These are phyloP conservation scores for Saccharomyces pastorianus DNA, from an alignment of 1,139 yeast genomes.

Conservation along the genomic window DNA sequence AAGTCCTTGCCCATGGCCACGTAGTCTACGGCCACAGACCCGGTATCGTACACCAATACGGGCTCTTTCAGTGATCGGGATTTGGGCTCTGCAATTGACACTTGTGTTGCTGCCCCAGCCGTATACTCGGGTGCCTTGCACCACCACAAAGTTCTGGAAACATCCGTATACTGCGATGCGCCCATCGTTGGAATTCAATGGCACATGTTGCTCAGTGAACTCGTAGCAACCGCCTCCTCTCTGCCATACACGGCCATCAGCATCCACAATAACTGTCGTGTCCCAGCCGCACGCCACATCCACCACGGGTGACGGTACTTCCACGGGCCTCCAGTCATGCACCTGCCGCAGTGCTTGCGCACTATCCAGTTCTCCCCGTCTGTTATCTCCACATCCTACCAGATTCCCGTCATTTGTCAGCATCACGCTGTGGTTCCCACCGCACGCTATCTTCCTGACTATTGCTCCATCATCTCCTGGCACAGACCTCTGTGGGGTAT, in stretches of 20 bases:
- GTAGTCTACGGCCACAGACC: conserved; percentile 7
- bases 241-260: neutral
- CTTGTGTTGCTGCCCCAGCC: conserved; percentile 82
- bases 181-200: neutral
- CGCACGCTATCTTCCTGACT: conserved; percentile 45
- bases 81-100: conserved; percentile 49
- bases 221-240: neutral
- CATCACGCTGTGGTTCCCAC: conserved; percentile 81
- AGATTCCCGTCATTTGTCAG: conserved; percentile 46
- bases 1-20: conserved; percentile 30
- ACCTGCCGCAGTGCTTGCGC: conserved; percentile 6
- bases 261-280: conserved; percentile 45
- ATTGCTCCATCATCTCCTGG: conserved; percentile 25
- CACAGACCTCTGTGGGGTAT: conserved; percentile 18
- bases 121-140: conserved; percentile 39
- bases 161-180: conserved; percentile 14
- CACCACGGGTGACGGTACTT: conserved; percentile 18
- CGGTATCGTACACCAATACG: conserved; percentile 12
- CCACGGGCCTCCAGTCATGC: conserved; percentile 6
- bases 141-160: conserved; percentile 33
- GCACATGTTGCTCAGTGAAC: neutral
- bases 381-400: conserved; percentile 55
- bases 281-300: conserved; percentile 63
- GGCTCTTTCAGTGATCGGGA: conserved; percentile 25
- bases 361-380: conserved; percentile 38